Evolutionary conservation across 768 basidiomycete genomes (phyloP), one percentile per base, ranked within the genome.

Genomic region (Mrakia frigida): DNA sequence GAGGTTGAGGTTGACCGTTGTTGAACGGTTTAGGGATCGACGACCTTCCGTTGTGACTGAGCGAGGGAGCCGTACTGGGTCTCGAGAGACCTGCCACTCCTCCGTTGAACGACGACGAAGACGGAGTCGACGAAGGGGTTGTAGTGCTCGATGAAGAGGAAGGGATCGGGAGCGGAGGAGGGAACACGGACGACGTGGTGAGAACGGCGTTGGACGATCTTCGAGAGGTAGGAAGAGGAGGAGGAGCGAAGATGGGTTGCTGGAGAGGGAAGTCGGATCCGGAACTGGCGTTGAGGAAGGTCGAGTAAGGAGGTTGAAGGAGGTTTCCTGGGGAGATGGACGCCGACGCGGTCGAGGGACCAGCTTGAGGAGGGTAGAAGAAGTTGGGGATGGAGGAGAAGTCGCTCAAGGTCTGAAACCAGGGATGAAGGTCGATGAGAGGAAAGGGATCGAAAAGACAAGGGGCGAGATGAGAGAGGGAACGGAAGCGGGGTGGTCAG

Each of bases 241-340:
- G n/a, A 63, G 61, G 35, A 41, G 65, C 65, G 25, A 68, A 68
- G 65, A 68, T 68, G 35, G 65, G 65, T 37, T 68, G 65, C 23
- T 68, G 65, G 23, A 68, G 65, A 39, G 65, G 65, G 23, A 68
- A 43, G 4, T 39, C 37, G 35, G 65, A 68, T 25, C 65, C 65
- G 65, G 65, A 68, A 23, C 37, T 39, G 3, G 65, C 4, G 35
- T 6, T 35, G 35, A 41, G 39, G 37, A 39, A 68, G 9, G 65
- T 25, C 23, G 35, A 21, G 37, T n/a, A 41, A 23, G 65, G 65
- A 0, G 6, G 35, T 21, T 23, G 35, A 9, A 37, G 10, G 21
- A 68, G 65, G 65, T 68, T 68, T n/a, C 25, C 18, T 21, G 65
- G 65, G 39, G 65, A 68, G 65, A 68, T 68, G 39, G 56, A 56